A percentile compares a stretch with the other conserved stretches of the same genome.
phyloP scores from a whole-genome alignment of 345 rosid genomes.

The Cardamine occulta region DNA sequence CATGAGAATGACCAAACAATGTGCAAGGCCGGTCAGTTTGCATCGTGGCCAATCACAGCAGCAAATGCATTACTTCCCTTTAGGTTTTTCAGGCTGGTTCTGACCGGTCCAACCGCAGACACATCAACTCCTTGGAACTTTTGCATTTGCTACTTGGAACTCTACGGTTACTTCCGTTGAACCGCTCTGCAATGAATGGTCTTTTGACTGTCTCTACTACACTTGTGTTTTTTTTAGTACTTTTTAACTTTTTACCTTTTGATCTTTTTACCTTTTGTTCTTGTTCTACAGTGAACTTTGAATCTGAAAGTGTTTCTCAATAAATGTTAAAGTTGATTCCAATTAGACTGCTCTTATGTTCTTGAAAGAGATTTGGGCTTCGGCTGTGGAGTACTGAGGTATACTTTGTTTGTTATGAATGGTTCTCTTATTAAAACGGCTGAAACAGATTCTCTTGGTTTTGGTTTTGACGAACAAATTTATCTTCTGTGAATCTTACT shows the following conservation, averaged over 20 bases:
- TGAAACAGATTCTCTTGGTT: not conserved
- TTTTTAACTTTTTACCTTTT: not conserved
- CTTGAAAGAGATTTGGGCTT: not conserved
- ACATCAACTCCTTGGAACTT: constrained; percentile 74
- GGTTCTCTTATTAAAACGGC: not conserved
- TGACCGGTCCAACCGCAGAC: constrained; percentile 74
- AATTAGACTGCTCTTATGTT: not conserved
- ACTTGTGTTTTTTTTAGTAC: not conserved
- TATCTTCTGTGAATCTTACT: too few relatives aligned
- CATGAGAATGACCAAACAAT: constrained; percentile 82
- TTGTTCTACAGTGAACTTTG: constrained; percentile 17
- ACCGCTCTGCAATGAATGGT: not conserved
- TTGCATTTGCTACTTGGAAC: constrained; percentile 89
- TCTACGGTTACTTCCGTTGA: constrained; percentile 79
- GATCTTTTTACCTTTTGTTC: not conserved
- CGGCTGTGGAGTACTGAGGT: not conserved
- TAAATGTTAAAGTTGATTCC: not conserved
- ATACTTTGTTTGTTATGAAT: not conserved
- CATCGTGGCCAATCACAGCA: constrained; percentile 80
- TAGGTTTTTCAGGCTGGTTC: constrained; percentile 71
- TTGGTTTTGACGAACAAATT: too few relatives aligned
- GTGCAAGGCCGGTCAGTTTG: constrained; percentile 83
- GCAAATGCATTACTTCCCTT: constrained; percentile 77
- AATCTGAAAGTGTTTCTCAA: constrained; percentile 8
- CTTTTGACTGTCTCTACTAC: constrained; percentile 1